Conservation (phyloP, 2,329 filamentous ascomycete species). For the Apiospora rasikravindrae region DNA sequence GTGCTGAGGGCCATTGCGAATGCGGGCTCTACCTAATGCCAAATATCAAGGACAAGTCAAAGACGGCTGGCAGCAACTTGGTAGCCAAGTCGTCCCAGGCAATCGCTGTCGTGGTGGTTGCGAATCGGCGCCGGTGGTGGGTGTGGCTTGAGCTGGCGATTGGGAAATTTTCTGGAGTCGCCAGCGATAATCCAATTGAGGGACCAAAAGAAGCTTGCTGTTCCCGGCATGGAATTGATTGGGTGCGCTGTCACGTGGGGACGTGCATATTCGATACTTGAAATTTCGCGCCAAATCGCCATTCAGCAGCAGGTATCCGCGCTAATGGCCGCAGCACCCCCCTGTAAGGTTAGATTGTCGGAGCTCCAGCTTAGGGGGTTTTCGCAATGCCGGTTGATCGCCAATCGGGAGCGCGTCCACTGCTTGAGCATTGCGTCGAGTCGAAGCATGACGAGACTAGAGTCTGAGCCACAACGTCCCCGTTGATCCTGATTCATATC, state of each 20-base stretch:
- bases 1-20: slow-evolving; percentile 41
- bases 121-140: background rate
- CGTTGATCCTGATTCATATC: background rate
- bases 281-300: background rate
- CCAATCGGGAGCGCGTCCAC: slow-evolving; percentile 5
- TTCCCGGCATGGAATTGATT: background rate
- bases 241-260: slow-evolving; percentile 22
- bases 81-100: background rate
- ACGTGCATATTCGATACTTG: slow-evolving; percentile 10
- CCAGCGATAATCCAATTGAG: slow-evolving; percentile 7
- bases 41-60: background rate
- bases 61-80: background rate
- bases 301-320: background rate
- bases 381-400: background rate
- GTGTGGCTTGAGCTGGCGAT: slow-evolving; percentile 16
- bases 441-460: background rate
- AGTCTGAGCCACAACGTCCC: background rate
- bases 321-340: background rate
- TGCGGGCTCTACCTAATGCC: background rate
- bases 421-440: background rate
- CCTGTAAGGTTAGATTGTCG: background rate
- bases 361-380: background rate
- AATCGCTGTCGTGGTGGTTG: background rate
- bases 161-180: slow-evolving; percentile 25
- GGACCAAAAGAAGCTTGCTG: background rate